Base-by-base conservation (phyloP, 805 yeast species). In the Priceomyces castillae region DNA sequence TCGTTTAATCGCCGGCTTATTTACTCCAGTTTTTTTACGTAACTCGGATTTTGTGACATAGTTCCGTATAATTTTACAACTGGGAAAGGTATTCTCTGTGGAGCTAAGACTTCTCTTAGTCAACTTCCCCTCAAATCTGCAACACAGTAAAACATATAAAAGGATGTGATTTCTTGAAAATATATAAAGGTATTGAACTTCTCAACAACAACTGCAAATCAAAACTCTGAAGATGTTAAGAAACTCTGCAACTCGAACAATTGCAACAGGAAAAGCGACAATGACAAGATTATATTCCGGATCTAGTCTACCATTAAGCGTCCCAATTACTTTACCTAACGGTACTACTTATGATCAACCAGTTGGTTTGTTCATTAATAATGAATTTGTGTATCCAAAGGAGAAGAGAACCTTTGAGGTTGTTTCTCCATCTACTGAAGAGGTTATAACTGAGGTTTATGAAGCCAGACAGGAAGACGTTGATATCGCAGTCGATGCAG, bases 311-410 rank as follows among this genome's bases (percentile, higher is more conserved):
- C 72, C 75, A 19, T 61, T 71, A 53, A 49, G 75, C 3, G 69
- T 71, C 7, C 67, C 67, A 26, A 64, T 84, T 50, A 76, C 74
- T 7, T 67, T 82, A 53, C 96, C 95, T 50, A 85, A 84, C 56
- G 96, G 96, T 34, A 67, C 68, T 25, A 67, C 73, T 28, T 85
- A 84, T 59, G 74, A 79, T 40, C 95, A 86, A 70, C 96, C 96
- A 55, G 82, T 86, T 9, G 97, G 97, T 50, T 70, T 90, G 55
- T 90, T 87, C 75, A 88, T 90, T 64, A 84, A 88, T 73, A 87
- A 87, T 66, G 87, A 87, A 64, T 88, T 85, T 57, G 82, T 82
- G 60, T 56, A 69, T 39, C 77, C 90, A 14, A 64, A 67, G 26
- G 76, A 77, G 42, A 78, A 76, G 42, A 71, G 77, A 56, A 79